Conservation (phyloP, 1,284 basidiomycete genomes). For the Cryptococcus sp. region DNA sequence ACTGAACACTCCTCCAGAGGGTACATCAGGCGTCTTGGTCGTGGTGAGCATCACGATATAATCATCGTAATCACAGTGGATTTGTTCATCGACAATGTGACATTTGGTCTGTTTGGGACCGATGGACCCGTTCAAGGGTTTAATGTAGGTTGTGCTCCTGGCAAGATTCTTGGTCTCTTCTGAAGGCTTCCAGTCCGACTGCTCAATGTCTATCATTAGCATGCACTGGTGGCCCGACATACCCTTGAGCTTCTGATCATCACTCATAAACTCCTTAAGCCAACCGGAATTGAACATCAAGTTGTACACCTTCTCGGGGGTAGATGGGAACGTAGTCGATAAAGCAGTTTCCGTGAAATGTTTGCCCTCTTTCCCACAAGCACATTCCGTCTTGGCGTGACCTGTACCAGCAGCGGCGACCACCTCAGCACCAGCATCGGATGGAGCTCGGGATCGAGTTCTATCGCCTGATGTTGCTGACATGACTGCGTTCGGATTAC, state of each 20-base stretch:
- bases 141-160: conserved; percentile 92
- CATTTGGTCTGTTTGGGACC: conserved; percentile 96
- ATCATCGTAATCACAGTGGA: conserved; percentile 77
- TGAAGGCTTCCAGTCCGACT: conserved; percentile 79
- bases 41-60: conserved; percentile 81
- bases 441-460: conserved; percentile 23
- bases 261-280: conserved; percentile 86
- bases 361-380: conserved; percentile 64
- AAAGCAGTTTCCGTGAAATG: conserved; percentile 73
- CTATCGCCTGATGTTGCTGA: conserved; percentile 22
- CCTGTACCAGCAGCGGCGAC: conserved; percentile 11
- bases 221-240: conserved; percentile 33
- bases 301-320: conserved; percentile 92
- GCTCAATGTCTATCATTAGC: conserved; percentile 67
- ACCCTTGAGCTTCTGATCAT: conserved; percentile 87
- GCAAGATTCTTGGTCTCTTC: conserved; percentile 67
- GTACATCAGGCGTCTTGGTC: conserved; percentile 90
- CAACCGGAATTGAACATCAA: conserved; percentile 95
- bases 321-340: conserved; percentile 75
- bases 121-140: conserved; percentile 79
- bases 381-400: conserved; percentile 61
- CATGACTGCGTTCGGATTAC: conserved; percentile 65
- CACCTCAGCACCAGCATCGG: conserved; percentile 14
- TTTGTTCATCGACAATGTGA: conserved; percentile 79
- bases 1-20: conserved; percentile 82